Evolutionary conservation across 2,329 filamentous ascomycete genomes (phyloP).

Genomic region (Pseudogymnoascus sp.): DNA sequence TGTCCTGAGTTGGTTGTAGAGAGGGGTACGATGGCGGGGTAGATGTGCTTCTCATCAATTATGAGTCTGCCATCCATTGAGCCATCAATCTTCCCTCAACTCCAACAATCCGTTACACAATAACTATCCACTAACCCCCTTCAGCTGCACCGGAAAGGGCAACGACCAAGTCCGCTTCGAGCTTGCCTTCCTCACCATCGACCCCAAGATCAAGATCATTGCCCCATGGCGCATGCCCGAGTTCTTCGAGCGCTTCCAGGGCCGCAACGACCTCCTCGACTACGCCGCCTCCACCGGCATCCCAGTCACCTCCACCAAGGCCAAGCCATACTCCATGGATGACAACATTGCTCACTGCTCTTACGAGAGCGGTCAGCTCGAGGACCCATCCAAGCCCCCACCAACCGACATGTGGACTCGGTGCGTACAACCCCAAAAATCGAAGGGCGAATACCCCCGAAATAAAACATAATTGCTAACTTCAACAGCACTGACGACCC

Average conservation of each 20-base stretch:
- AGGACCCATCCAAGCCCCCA: slow-evolving; percentile 56
- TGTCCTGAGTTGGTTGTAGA: background rate
- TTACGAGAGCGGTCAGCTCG: slow-evolving; percentile 73
- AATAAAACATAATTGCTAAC: slow-evolving; percentile 18
- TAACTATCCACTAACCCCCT: slow-evolving; percentile 31
- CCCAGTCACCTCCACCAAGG: slow-evolving; percentile 66
- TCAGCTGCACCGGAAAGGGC: slow-evolving; percentile 53
- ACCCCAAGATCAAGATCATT: slow-evolving; percentile 63
- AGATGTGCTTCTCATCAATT: background rate
- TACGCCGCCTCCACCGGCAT: slow-evolving; percentile 62
- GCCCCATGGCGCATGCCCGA: slow-evolving; percentile 66
- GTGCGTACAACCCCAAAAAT: slow-evolving; percentile 9
- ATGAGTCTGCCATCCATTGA: slow-evolving; percentile 1
- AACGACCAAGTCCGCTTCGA: slow-evolving; percentile 63
- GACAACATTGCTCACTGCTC: slow-evolving; percentile 69
- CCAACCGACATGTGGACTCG: slow-evolving; percentile 74
- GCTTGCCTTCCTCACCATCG: slow-evolving; percentile 52
- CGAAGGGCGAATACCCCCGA: slow-evolving; percentile 12
- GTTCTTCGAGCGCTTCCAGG: slow-evolving; percentile 65
- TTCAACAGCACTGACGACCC: slow-evolving; percentile 50
- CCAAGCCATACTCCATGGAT: slow-evolving; percentile 61
- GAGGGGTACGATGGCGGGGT: background rate
- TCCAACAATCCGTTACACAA: background rate
- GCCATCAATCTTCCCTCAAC: background rate
- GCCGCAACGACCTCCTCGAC: slow-evolving; percentile 65